Percentiles rank a stretch among this genome's conserved stretches.
These are phyloP conservation scores for Oryza meyeriana DNA, from an alignment of 176 grass and related monocot species.

Conservation along the genomic window DNA sequence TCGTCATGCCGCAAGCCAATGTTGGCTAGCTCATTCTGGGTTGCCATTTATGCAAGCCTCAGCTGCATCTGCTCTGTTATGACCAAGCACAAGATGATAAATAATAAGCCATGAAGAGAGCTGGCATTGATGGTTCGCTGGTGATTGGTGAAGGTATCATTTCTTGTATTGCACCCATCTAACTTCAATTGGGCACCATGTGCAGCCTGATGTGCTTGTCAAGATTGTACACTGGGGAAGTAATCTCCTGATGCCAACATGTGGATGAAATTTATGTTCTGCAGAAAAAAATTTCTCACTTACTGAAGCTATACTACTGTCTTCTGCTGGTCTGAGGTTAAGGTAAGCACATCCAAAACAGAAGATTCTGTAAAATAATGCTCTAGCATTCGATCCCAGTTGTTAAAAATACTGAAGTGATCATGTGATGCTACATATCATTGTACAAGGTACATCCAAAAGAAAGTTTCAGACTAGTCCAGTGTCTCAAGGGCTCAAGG, in stretches of 20 bases:
- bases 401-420: background rate
- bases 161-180: conserved; percentile 15
- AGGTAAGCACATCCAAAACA: background rate
- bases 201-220: conserved; percentile 18
- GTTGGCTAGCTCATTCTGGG: conserved; percentile 18
- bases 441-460: conserved; percentile 18
- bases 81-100: conserved; percentile 3
- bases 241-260: conserved; percentile 12
- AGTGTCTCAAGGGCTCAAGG: background rate
- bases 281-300: background rate
- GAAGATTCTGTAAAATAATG: background rate
- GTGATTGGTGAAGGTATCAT: conserved; percentile 23
- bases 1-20: conserved; percentile 3
- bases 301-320: background rate
- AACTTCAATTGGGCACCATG: conserved; percentile 29
- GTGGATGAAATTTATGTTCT: background rate
- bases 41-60: conserved; percentile 34
- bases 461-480: background rate
- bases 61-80: no score
- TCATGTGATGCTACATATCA: conserved; percentile 28
- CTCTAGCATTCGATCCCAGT: conserved; percentile 5
- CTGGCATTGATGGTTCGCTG: conserved; percentile 24
- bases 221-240: conserved; percentile 6
- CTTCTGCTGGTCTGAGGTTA: background rate
- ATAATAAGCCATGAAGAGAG: background rate